These are phyloP conservation scores for Boletus hoseneyae DNA, from an alignment of 1,284 basidiomycete species.

Conservation along the genomic window DNA sequence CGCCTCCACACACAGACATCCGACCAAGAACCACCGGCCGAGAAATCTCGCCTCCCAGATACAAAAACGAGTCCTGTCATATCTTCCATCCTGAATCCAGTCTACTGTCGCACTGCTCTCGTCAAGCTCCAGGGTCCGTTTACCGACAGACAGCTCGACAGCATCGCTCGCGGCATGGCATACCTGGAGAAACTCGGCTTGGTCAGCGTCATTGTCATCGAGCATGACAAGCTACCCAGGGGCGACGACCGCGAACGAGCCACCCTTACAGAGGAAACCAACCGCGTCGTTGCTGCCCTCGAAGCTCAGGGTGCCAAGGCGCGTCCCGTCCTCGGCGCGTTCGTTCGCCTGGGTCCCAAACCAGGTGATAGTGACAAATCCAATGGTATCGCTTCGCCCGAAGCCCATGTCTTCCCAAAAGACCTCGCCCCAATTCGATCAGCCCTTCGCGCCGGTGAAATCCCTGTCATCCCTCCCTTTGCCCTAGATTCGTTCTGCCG, in stretches of 20 bases:
- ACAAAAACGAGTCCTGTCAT: slow-evolving; percentile 51
- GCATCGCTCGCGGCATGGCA: slow-evolving; percentile 90
- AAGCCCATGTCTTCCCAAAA: slow-evolving; percentile 71
- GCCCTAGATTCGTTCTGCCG: slow-evolving; percentile 90
- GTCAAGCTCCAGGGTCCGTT: slow-evolving; percentile 99
- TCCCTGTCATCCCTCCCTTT: slow-evolving; percentile 94
- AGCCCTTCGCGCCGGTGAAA: slow-evolving; percentile 88
- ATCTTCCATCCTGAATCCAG: slow-evolving; percentile 82
- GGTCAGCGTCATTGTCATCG: slow-evolving; percentile 92
- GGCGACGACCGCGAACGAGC: slow-evolving; percentile 66
- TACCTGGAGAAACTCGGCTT: slow-evolving; percentile 95
- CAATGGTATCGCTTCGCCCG: slow-evolving; percentile 47
- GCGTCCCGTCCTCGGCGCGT: slow-evolving; percentile 83
- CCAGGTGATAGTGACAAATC: slow-evolving; percentile 46
- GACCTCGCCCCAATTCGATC: slow-evolving; percentile 83
- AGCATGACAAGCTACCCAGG: slow-evolving; percentile 75
- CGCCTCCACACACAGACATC: slow-evolving; percentile 9
- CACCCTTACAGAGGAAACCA: slow-evolving; percentile 66
- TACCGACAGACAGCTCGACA: slow-evolving; percentile 91
- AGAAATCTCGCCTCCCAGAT: slow-evolving; percentile 23
- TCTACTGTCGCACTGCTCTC: slow-evolving; percentile 81
- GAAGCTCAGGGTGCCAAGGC: slow-evolving; percentile 84
- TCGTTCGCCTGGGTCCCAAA: slow-evolving; percentile 80
- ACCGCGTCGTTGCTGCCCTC: slow-evolving; percentile 81
- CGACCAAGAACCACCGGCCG: slow-evolving; percentile 22